A percentile compares a stretch with the other conserved stretches of the same genome.
Conservation (phyloP, 352 stramenopile genomes). For the Globisporangium splendens region DNA sequence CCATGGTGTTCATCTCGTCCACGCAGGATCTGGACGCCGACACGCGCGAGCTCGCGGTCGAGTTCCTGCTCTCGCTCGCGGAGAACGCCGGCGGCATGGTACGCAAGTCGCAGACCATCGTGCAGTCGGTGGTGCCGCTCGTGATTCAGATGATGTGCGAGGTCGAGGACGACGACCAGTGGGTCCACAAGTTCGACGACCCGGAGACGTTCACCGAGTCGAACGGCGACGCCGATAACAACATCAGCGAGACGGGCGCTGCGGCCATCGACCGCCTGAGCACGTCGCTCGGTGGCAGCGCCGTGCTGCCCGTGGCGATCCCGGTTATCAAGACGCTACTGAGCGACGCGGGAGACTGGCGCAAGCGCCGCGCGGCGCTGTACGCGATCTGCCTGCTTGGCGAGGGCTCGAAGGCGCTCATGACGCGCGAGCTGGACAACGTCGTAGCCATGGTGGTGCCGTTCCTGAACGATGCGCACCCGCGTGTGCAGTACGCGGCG, state of each 20-base stretch:
- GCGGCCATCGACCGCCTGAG: constrained; percentile 78
- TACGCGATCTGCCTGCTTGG: constrained; percentile 77
- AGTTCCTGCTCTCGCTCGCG: constrained; percentile 78
- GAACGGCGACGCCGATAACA: constrained; percentile 47
- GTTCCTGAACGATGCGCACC: constrained; percentile 66
- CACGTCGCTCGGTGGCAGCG: constrained; percentile 61
- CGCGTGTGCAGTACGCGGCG: constrained; percentile 78
- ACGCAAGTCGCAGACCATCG: constrained; percentile 66
- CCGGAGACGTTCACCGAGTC: constrained; percentile 69
- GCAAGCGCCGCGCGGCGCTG: constrained; percentile 72
- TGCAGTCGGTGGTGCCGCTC: constrained; percentile 64
- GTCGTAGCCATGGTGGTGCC: constrained; percentile 65
- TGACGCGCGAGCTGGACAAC: constrained; percentile 78
- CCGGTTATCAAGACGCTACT: constrained; percentile 70
- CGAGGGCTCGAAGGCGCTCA: constrained; percentile 73
- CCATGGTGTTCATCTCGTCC: constrained; percentile 78
- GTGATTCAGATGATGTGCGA: constrained; percentile 81
- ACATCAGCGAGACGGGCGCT: constrained; percentile 67
- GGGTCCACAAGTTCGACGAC: constrained; percentile 77
- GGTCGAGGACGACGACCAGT: constrained; percentile 70
- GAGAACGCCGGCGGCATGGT: constrained; percentile 81
- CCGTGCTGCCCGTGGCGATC: constrained; percentile 74
- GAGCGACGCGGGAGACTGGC: constrained; percentile 48
- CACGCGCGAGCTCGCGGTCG: constrained; percentile 73
- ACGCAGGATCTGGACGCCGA: constrained; percentile 62